Percentiles rank a stretch among this genome's conserved stretches.
Conservation (phyloP, 441 rosid species). For the Gossypium davidsonii region DNA sequence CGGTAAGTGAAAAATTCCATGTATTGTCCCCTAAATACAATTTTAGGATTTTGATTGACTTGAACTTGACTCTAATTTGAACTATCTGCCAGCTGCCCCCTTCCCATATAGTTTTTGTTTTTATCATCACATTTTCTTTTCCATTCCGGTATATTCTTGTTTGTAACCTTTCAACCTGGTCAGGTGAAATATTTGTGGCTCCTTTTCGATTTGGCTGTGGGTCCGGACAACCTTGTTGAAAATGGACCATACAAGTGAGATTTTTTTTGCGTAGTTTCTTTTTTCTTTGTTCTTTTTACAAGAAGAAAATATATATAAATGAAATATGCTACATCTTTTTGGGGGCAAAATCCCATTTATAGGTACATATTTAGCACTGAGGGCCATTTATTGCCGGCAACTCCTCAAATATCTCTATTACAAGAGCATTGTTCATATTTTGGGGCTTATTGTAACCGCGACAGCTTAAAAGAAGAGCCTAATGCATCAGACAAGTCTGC, state of each 20-base stretch:
- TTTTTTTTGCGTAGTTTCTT: not conserved
- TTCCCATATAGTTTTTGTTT: not conserved
- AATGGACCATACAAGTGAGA: constrained; percentile 96
- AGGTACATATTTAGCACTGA: constrained; percentile 90
- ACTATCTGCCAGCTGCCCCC: not conserved
- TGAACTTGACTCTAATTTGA: not conserved
- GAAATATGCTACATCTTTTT: not conserved
- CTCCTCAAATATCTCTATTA: constrained; percentile 82
- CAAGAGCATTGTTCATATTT: constrained; percentile 80
- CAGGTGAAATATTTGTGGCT: constrained; percentile 97
- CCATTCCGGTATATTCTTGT: not conserved
- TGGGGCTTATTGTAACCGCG: constrained; percentile 67
- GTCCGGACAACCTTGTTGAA: constrained; percentile 88
- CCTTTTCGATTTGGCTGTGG: constrained; percentile 87
- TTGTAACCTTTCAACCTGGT: constrained; percentile 12
- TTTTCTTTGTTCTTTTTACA: not conserved
- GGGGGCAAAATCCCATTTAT: constrained; percentile 10
- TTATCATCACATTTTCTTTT: not conserved
- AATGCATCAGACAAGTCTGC: constrained; percentile 27
- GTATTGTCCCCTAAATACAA: not conserved
- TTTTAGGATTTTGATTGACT: not conserved
- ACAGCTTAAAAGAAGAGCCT: constrained; percentile 30
- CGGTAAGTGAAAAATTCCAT: constrained; percentile 40
- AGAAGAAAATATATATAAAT: constrained; percentile 1
- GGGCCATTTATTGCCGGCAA: constrained; percentile 84